These are phyloP conservation scores for Priceomyces carsonii DNA, from an alignment of 805 yeast species.

Conservation along the genomic window DNA sequence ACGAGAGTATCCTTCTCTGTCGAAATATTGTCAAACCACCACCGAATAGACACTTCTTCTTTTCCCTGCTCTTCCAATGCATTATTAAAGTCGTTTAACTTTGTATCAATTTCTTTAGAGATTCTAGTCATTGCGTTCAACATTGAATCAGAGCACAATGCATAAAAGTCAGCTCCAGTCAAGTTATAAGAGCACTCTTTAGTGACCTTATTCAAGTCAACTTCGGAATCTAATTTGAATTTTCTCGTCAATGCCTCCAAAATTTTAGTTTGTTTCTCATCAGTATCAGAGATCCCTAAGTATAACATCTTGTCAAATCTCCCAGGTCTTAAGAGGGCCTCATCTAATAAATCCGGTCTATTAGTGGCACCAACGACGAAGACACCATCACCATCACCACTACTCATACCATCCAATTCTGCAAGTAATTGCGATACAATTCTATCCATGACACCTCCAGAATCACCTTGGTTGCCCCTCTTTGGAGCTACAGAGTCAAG, in stretches of 20 bases:
- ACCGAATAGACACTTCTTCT: constrained; percentile 61
- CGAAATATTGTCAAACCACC: constrained; percentile 90
- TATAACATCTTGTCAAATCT: constrained; percentile 95
- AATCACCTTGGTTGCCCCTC: constrained; percentile 97
- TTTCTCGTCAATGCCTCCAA: constrained; percentile 87
- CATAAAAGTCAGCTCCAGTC: constrained; percentile 98
- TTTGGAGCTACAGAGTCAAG: constrained; percentile 98
- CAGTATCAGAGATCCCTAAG: constrained; percentile 88
- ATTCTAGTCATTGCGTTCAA: constrained; percentile 92
- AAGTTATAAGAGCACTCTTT: constrained; percentile 80
- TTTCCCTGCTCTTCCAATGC: constrained; percentile 26
- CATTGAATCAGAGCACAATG: constrained; percentile 94
- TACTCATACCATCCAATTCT: constrained; percentile 95
- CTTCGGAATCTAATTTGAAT: constrained; percentile 60
- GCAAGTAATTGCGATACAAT: constrained; percentile 94
- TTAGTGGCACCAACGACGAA: constrained; percentile 99
- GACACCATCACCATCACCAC: constrained; percentile 71
- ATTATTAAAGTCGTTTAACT: constrained; percentile 54
- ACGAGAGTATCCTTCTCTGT: constrained; percentile 66
- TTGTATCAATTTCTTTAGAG: constrained; percentile 72
- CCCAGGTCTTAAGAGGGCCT: constrained; percentile 90
- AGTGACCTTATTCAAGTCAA: constrained; percentile 62
- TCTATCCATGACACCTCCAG: constrained; percentile 99
- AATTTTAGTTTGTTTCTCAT: constrained; percentile 83
- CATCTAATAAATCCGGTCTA: constrained; percentile 92